Conservation (phyloP, 495 filamentous ascomycete genomes). For the Tuber aestivum region DNA sequence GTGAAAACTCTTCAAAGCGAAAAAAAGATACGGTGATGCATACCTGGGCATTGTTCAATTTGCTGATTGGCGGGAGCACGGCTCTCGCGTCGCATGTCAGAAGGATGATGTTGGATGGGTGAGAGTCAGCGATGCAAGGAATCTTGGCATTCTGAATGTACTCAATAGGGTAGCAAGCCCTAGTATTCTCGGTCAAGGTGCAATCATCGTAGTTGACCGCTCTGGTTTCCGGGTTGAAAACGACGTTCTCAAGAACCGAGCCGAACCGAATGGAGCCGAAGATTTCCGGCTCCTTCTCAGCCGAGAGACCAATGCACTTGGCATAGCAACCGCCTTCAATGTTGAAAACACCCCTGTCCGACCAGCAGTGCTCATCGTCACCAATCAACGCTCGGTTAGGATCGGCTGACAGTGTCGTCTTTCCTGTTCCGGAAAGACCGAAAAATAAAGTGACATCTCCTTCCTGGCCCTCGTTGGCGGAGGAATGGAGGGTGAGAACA, state of each 20-base stretch:
- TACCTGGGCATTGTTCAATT: slow-evolving; percentile 79
- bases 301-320: slow-evolving; percentile 95
- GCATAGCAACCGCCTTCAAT: slow-evolving; percentile 99
- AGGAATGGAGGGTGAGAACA: slow-evolving; percentile 93
- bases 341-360: slow-evolving; percentile 94
- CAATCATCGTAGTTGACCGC: slow-evolving; percentile 89
- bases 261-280: slow-evolving; percentile 94
- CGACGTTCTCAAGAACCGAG: slow-evolving; percentile 95
- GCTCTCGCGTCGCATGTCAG: slow-evolving; percentile 96
- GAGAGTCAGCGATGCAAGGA: slow-evolving; percentile 76
- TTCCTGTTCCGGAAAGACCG: slow-evolving; percentile 95
- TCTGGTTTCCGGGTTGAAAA: slow-evolving; percentile 86
- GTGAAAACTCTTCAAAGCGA: not conserved
- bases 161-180: slow-evolving; percentile 94
- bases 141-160: slow-evolving; percentile 99
- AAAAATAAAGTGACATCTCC: slow-evolving; percentile 98
- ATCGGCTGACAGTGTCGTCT: slow-evolving; percentile 96
- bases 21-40: not conserved
- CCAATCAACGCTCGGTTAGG: slow-evolving; percentile 93
- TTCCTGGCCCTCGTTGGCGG: slow-evolving; percentile 79
- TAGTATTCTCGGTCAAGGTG: slow-evolving; percentile 96
- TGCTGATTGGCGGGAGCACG: slow-evolving; percentile 95
- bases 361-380: slow-evolving; percentile 99
- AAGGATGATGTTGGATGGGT: slow-evolving; percentile 95
- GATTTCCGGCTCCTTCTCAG: slow-evolving; percentile 98